Percentiles rank a stretch among this genome's conserved stretches.
Conservation (phyloP, 306 rosid species). For the Morella rubra region DNA sequence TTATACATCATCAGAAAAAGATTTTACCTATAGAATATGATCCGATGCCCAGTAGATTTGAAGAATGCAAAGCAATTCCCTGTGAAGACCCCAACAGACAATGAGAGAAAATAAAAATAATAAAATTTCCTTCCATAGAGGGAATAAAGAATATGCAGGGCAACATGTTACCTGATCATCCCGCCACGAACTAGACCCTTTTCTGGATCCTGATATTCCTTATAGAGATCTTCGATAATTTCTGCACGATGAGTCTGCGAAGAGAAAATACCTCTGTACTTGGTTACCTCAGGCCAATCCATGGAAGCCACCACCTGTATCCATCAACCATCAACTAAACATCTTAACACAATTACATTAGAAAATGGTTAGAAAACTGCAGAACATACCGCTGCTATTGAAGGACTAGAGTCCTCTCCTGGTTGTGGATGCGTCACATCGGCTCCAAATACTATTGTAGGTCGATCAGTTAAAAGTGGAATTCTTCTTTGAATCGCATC, state of each 20-base stretch:
- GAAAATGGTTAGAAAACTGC: background rate
- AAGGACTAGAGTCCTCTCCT: constrained; percentile 64
- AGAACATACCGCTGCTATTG: constrained; percentile 79
- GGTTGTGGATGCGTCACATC: constrained; percentile 83
- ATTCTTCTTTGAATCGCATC: constrained; percentile 54
- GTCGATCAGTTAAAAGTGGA: constrained; percentile 51
- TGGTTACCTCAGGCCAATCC: constrained; percentile 84
- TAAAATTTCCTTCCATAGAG: background rate
- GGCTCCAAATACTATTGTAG: constrained; percentile 80
- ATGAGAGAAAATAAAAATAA: background rate
- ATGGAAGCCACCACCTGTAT: constrained; percentile 83
- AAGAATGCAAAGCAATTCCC: constrained; percentile 63
- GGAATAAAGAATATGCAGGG: background rate
- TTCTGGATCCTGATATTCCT: constrained; percentile 12
- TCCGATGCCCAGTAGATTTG: constrained; percentile 31
- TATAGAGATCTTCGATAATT: constrained; percentile 69
- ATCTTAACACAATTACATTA: background rate
- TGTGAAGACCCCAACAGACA: constrained; percentile 13
- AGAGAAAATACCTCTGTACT: constrained; percentile 66
- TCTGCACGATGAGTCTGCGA: constrained; percentile 63
- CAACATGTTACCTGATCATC: constrained; percentile 55
- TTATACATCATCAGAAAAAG: background rate
- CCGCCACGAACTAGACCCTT: constrained; percentile 53
- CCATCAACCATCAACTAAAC: background rate
- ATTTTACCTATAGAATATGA: constrained; percentile 77